A percentile compares a stretch with the other conserved stretches of the same genome.
phyloP scores from a whole-genome alignment of 202 grass and related monocot species.

The Elaeis oleifera region DNA sequence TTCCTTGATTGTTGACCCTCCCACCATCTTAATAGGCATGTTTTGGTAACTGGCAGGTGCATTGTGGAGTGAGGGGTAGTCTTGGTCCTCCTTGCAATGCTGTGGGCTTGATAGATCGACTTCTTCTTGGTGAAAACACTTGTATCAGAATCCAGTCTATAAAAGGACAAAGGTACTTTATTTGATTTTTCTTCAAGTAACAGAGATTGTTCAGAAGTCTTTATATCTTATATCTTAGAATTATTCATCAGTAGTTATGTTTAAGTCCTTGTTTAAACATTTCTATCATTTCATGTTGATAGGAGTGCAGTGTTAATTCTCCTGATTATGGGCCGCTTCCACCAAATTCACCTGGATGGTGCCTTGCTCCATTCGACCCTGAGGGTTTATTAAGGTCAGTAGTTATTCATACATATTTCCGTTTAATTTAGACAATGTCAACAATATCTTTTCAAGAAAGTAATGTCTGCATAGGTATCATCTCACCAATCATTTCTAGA shows the following conservation, averaged over 20 bases:
- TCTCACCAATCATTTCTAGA: too few relatives aligned
- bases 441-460: too few relatives aligned
- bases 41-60: slow-evolving; percentile 40
- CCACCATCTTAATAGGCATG: slow-evolving; percentile 13
- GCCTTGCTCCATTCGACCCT: slow-evolving; percentile 82
- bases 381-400: slow-evolving; percentile 84
- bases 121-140: slow-evolving; percentile 72
- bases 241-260: too few relatives aligned
- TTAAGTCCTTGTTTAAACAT: background rate
- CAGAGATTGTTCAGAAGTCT: too few relatives aligned
- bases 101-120: slow-evolving; percentile 67
- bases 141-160: slow-evolving; percentile 76
- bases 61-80: slow-evolving; percentile 74
- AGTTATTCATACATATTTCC: slow-evolving; percentile 1
- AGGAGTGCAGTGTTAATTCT: slow-evolving; percentile 94
- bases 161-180: slow-evolving; percentile 87
- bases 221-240: too few relatives aligned
- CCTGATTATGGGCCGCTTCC: slow-evolving; percentile 88
- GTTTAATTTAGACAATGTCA: background rate
- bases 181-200: background rate
- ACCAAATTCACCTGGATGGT: slow-evolving; percentile 72
- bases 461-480: too few relatives aligned
- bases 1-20: too few relatives aligned
- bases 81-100: slow-evolving; percentile 88
- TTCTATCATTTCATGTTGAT: slow-evolving; percentile 16